Evolutionary conservation across 1,284 basidiomycete species (phyloP).

Genomic region (Trametes polyzona): DNA sequence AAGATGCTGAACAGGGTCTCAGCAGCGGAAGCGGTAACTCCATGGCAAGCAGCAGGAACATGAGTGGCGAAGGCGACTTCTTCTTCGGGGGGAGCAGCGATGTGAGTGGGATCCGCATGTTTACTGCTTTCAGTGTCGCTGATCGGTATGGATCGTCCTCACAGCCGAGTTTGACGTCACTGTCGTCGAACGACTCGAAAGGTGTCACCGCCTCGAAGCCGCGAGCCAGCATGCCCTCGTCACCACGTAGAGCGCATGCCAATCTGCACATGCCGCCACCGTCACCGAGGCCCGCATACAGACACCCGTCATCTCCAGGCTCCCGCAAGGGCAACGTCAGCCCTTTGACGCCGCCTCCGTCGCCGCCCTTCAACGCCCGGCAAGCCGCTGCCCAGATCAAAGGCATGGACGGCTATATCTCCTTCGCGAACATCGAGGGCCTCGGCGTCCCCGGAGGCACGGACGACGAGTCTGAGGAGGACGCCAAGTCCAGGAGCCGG

Average conservation of each 20-base stretch:
- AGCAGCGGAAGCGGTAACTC: constrained; percentile 34
- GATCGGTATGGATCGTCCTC: constrained; percentile 12
- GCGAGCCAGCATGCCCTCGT: constrained; percentile 18
- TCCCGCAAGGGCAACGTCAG: constrained; percentile 19
- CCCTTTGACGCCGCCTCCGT: constrained; percentile 35
- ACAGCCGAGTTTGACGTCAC: constrained; percentile 31
- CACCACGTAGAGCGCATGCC: constrained; percentile 15
- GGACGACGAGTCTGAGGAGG: constrained; percentile 36
- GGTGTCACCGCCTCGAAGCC: constrained; percentile 7
- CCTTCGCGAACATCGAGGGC: constrained; percentile 70
- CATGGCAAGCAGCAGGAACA: constrained; percentile 38
- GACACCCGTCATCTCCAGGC: constrained; percentile 18
- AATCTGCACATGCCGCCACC: constrained; percentile 23
- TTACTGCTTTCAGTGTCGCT: constrained; percentile 15
- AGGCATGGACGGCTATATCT: constrained; percentile 66
- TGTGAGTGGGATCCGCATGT: constrained; percentile 24
- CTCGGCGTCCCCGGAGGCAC: constrained; percentile 61
- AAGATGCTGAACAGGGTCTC: constrained; percentile 28
- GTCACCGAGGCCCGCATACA: constrained; percentile 18
- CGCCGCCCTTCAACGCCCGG: constrained; percentile 60
- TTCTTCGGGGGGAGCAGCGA: constrained; percentile 34
- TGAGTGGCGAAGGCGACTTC: constrained; percentile 37
- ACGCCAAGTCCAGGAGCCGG: constrained; percentile 24
- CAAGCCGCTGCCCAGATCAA: constrained; percentile 60
- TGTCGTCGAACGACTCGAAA: constrained; percentile 27